These are phyloP conservation scores for Aspergillus udagawae DNA, from an alignment of 2,329 filamentous ascomycete species.

Conservation along the genomic window DNA sequence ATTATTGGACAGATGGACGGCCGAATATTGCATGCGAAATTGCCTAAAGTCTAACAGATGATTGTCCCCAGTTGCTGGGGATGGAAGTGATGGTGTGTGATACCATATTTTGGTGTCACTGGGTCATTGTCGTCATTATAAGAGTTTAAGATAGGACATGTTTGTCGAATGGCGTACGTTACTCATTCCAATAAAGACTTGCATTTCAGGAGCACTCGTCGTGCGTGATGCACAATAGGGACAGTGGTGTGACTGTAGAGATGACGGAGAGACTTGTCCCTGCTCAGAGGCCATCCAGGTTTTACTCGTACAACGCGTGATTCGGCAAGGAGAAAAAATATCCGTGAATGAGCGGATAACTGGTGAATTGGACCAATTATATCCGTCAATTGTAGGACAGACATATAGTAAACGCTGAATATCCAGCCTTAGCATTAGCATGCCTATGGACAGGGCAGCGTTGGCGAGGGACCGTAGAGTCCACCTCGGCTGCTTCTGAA, in stretches of 20 bases:
- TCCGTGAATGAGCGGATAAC: neutral
- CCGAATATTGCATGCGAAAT: neutral
- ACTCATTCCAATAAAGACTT: neutral
- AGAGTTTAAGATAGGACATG: neutral
- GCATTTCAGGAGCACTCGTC: neutral
- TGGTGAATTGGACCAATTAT: neutral
- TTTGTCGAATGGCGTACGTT: neutral
- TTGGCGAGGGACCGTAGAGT: neutral
- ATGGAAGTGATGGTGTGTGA: neutral
- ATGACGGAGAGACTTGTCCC: neutral
- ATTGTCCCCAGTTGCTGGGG: neutral
- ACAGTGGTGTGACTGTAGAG: neutral
- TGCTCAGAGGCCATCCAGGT: neutral
- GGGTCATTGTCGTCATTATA: neutral
- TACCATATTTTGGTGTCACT: neutral
- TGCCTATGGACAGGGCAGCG: neutral
- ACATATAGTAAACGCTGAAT: neutral
- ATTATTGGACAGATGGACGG: neutral
- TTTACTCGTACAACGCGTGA: neutral
- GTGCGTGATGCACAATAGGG: neutral
- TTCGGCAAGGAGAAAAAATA: neutral
- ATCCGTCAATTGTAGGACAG: neutral
- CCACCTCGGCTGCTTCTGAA: constrained; percentile 19
- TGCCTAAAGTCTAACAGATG: neutral
- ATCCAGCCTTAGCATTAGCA: neutral